Evolutionary conservation across 2,329 filamentous ascomycete genomes (phyloP).

Genomic region (Fusarium guadeloupense): DNA sequence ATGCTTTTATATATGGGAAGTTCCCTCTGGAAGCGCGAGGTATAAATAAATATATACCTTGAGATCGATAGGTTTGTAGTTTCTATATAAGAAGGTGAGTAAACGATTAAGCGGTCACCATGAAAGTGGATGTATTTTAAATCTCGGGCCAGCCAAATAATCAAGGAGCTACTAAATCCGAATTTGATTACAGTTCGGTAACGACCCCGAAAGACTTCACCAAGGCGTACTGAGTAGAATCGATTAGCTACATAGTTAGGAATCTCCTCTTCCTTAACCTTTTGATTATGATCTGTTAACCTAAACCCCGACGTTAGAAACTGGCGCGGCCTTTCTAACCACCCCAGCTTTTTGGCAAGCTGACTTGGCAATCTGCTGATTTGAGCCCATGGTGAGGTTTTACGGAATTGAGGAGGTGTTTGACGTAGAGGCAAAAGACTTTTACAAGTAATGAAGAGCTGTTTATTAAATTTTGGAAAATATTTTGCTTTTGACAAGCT

Average conservation of each 20-base stretch:
- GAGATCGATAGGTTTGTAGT: slow-evolving; percentile 44
- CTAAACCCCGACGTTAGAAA: not conserved
- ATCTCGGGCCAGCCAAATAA: slow-evolving; percentile 53
- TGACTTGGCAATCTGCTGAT: no score
- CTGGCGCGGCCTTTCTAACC: not conserved
- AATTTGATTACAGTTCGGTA: slow-evolving; percentile 53
- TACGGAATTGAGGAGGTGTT: no score
- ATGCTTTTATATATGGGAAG: slow-evolving; percentile 22
- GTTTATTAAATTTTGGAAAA: no score
- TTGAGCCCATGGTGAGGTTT: no score
- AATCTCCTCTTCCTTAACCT: slow-evolving; percentile 50
- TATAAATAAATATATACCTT: slow-evolving; percentile 46
- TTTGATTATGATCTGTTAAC: not conserved
- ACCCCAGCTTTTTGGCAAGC: no score
- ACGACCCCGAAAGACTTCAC: slow-evolving; percentile 48
- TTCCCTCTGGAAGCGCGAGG: slow-evolving; percentile 37
- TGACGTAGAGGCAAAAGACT: no score
- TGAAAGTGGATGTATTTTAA: not conserved
- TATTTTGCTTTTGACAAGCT: no score
- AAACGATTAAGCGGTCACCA: no score
- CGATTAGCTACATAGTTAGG: slow-evolving; percentile 47
- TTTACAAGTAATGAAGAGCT: no score
- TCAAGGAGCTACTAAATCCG: slow-evolving; percentile 53
- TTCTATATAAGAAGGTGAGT: slow-evolving; percentile 5
- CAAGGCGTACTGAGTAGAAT: slow-evolving; percentile 52